Evolutionary conservation across 179 eudicot species (phyloP).

Genomic region (Vitellaria paradoxa): DNA sequence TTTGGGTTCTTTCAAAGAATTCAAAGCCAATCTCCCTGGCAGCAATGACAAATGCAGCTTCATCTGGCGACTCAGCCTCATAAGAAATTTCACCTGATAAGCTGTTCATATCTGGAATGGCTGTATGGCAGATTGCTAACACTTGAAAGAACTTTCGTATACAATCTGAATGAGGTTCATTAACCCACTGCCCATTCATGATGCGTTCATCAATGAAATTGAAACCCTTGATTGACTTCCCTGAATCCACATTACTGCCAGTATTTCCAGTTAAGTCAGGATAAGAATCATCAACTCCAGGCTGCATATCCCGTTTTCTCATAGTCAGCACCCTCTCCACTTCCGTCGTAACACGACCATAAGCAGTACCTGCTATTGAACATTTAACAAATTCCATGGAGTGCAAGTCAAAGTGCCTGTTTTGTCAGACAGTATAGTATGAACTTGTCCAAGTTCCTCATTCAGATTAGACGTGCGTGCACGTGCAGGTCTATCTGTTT

Average conservation of each 20-base stretch:
- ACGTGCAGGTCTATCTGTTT: slow-evolving; percentile 50
- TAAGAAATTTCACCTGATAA: slow-evolving; percentile 49
- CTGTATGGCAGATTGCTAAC: slow-evolving; percentile 65
- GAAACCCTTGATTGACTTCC: slow-evolving; percentile 44
- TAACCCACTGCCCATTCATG: slow-evolving; percentile 52
- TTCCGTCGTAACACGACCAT: slow-evolving; percentile 66
- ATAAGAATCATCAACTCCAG: slow-evolving; percentile 15
- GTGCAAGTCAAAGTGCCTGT: slow-evolving; percentile 67
- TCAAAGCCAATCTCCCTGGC: slow-evolving; percentile 64
- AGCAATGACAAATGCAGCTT: slow-evolving; percentile 69
- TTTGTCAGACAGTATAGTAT: slow-evolving; percentile 63
- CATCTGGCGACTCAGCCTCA: slow-evolving; percentile 77
- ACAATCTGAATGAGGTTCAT: slow-evolving; percentile 38
- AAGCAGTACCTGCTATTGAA: slow-evolving; percentile 55
- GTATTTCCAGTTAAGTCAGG: slow-evolving; percentile 6
- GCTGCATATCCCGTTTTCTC: slow-evolving; percentile 21
- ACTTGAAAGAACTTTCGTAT: slow-evolving; percentile 55
- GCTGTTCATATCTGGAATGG: slow-evolving; percentile 50
- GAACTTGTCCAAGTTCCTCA: slow-evolving; percentile 67
- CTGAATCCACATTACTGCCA: slow-evolving; percentile 20
- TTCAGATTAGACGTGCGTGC: slow-evolving; percentile 65
- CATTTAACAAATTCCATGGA: slow-evolving; percentile 72
- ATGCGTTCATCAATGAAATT: slow-evolving; percentile 58
- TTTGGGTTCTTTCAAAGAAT: slow-evolving; percentile 55
- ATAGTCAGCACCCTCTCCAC: slow-evolving; percentile 48